Percentiles rank a stretch among this genome's conserved stretches.
phyloP scores from a whole-genome alignment of 2,329 filamentous ascomycete species.

The Amphichorda felina region DNA sequence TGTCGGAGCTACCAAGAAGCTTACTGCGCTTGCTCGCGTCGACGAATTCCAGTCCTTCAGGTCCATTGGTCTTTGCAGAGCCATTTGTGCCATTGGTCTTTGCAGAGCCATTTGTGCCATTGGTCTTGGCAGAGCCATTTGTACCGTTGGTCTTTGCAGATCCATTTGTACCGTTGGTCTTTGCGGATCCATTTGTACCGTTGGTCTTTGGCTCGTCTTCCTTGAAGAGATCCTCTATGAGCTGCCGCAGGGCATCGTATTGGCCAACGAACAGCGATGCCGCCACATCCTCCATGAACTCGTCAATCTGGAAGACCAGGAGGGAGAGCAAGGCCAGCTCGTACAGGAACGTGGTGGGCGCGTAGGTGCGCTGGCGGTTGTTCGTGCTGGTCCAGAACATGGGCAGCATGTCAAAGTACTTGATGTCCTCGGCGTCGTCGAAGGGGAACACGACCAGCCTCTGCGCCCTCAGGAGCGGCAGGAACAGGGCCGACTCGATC shows the following conservation, averaged over 20 bases:
- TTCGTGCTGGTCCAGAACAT: not conserved
- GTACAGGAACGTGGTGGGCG: not conserved
- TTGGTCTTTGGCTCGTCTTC: not conserved
- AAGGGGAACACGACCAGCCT: not conserved
- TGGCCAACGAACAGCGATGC: not conserved
- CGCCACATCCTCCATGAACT: not conserved
- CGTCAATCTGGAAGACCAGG: not conserved
- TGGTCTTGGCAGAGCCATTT: not conserved
- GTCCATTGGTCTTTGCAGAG: no score
- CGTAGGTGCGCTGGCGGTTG: not conserved
- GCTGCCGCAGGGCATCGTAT: not conserved
- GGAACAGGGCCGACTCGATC: constrained; percentile 1
- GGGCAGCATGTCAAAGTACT: constrained; percentile 2
- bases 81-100: no score
- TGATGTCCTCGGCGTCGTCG: not conserved
- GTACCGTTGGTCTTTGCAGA: not conserved
- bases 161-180: not conserved
- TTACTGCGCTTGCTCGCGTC: no score
- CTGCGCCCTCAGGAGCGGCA: not conserved
- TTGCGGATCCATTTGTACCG: no score
- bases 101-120: no score
- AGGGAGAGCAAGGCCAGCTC: not conserved
- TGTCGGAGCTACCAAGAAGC: not conserved
- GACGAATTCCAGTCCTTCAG: no score
- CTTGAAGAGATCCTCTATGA: not conserved